Base-by-base conservation (phyloP, 306 rosid species). In the Cicer cuneatum region DNA sequence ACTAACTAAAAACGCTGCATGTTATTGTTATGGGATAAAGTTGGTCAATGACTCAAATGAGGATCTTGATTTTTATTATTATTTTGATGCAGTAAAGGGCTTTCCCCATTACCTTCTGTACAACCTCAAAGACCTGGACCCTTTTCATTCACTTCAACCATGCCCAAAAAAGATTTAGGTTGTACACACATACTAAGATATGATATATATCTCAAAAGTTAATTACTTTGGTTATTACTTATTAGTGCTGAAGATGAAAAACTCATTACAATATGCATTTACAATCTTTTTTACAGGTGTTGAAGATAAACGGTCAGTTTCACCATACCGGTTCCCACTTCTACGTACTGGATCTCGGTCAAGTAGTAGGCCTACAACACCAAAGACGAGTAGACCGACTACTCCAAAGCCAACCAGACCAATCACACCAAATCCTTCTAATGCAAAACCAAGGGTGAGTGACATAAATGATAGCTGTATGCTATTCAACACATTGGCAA, bases 321-420 rank as follows among this genome's bases (percentile, higher is more conserved):
- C 99, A 9, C 99, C 99, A 7, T 83, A 92, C 75, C 87, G 97
- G 58, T 95, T 92, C 87, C 99, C 98, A 9, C 99, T 95, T 80
- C n/a, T 90, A 69, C 93, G 98, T 8, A 82, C 91, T 13, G 99
- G 92, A 71, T 95, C 98, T 35, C 90, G 90, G 72, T 86, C 92
- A 70, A 89, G 90, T 84, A 89, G 90, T 83, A 85, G 93, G 82
- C 68, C 93, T 8, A 64, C 81, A 24, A 92, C 92, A 38, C 98
- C 96, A 13, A 92, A 79, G 68, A 76, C 85, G 48, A 90, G 85
- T 38, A 92, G 89, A 67, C 80, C 92, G 61, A 89, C 85, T 6
- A 92, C 99, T 72, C 98, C 98, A 19, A 87, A 86, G 80, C 83
- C 96, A 46, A 87, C 86, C 72, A 83, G 98, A 82, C 99, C 96